These are phyloP conservation scores for Daldinia loculata DNA, from an alignment of 495 filamentous ascomycete genomes.

Conservation along the genomic window DNA sequence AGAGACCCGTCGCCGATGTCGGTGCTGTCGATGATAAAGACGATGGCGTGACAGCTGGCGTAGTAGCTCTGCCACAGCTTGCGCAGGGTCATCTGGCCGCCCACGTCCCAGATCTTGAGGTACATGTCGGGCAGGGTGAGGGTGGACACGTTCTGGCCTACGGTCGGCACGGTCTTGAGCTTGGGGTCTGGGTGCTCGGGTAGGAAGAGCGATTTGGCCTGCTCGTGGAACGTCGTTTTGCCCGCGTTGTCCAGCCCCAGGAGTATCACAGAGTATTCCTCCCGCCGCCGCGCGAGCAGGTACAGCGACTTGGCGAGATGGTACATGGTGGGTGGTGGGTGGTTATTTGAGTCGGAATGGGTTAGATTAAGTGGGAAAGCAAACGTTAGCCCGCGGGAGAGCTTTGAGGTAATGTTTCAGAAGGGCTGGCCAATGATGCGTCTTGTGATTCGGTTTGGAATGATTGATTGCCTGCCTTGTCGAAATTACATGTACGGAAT, in stretches of 20 bases:
- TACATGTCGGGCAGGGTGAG: constrained; percentile 90
- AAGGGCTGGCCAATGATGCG: constrained; percentile 28
- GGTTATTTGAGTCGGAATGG: constrained; percentile 6
- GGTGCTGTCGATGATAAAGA: constrained; percentile 94
- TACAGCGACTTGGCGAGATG: constrained; percentile 96
- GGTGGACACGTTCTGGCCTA: constrained; percentile 95
- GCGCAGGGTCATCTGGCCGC: constrained; percentile 87
- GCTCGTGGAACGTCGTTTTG: constrained; percentile 97
- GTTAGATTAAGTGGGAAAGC: not conserved
- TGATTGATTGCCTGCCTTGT: not conserved
- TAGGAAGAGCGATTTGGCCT: constrained; percentile 88
- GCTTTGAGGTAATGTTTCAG: constrained; percentile 19
- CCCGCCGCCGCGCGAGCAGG: constrained; percentile 92
- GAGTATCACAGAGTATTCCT: constrained; percentile 98
- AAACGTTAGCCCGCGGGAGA: not conserved
- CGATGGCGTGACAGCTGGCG: constrained; percentile 89
- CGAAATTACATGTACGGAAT: not conserved
- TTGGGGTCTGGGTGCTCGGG: constrained; percentile 67
- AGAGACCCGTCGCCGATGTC: constrained; percentile 85
- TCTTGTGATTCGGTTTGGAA: not conserved
- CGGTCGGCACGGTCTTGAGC: constrained; percentile 88
- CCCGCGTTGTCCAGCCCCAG: constrained; percentile 98
- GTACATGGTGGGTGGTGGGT: constrained; percentile 70
- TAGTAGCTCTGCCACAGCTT: constrained; percentile 97
- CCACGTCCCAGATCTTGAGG: constrained; percentile 98